Evolutionary conservation across 768 basidiomycete species (phyloP), one percentile per base, ranked within the genome.

Genomic region (Fistulinella prunicolor): DNA sequence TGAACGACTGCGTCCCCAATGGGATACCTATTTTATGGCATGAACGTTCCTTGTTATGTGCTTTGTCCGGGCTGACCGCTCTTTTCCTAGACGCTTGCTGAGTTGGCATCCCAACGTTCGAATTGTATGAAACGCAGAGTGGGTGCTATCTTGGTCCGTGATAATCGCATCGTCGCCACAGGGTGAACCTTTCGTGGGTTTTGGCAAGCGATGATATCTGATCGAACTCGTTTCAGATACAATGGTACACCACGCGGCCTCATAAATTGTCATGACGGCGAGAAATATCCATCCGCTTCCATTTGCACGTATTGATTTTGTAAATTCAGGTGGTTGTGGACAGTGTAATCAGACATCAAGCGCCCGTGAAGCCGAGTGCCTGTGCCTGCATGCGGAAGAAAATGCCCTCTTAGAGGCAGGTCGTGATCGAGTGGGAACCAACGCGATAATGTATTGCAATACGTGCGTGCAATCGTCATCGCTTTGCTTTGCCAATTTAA

Each of bases 1-100:
- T 2, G 83, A 89, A 57, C 81, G 90, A 46, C 68, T 96, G 23
- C 76, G 95, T 39, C 95, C 95, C 3, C 77, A 79, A 14, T 98
- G 95, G 95, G 95, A 98, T 64, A 82, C 85, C 0, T 98, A 98
- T 68, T 98, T 98, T 66, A 98, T 98, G 95, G 92, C 87, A 50
- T 50, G 77, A 21, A 38, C 37, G 28, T 42, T 50, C 39, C 22
- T 38, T 9, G 16, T 20, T 9, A 5, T 9, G 6, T 17, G 38
- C 4, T 46, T 17, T 1, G 13, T 17, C 35, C 17, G 39, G 44
- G 36, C 38, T 57, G 35, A 61, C 50, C 21, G 6, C 9, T n/a
- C 8, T 16, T 29, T 43, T 46, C 34, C 22, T 57, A 93, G 90
- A 93, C 87, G 4, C 75, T 97, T 26, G 94, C 95, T 13, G 86